phyloP scores from a whole-genome alignment of 2,329 filamentous ascomycete species.

The Phialemoniopsis sp. region DNA sequence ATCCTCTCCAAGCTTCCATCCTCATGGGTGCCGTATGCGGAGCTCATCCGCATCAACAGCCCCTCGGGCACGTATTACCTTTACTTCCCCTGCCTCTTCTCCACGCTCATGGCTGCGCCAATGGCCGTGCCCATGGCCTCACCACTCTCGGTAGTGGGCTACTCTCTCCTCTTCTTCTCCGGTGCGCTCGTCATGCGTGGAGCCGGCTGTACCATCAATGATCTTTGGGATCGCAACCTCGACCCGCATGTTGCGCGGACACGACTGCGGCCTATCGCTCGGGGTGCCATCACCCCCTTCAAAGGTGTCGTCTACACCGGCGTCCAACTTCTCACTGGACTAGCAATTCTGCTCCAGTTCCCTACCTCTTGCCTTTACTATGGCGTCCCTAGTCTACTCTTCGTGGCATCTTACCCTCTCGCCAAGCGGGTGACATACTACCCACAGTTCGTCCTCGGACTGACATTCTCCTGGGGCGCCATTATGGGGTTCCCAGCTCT shows the following conservation, averaged over 20 bases:
- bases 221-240: conserved; percentile 84
- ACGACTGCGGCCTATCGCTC: conserved; percentile 73
- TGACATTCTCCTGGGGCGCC: conserved; percentile 87
- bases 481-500: conserved; percentile 85
- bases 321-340: conserved; percentile 66
- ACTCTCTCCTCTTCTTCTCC: conserved; percentile 65
- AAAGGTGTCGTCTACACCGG: conserved; percentile 73
- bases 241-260: conserved; percentile 78
- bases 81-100: conserved; percentile 82
- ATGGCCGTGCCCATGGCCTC: conserved; percentile 58
- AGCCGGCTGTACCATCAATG: conserved; percentile 84
- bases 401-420: conserved; percentile 75
- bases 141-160: conserved; percentile 59
- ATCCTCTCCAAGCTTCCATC: conserved; percentile 65
- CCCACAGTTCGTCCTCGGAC: conserved; percentile 75
- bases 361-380: conserved; percentile 72
- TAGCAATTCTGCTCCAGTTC: conserved; percentile 73
- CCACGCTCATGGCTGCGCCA: conserved; percentile 74
- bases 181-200: conserved; percentile 84
- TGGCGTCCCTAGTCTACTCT: conserved; percentile 67
- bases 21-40: conserved; percentile 74
- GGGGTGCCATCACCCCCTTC: conserved; percentile 69
- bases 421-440: conserved; percentile 86
- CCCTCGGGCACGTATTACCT: conserved; percentile 81
- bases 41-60: conserved; percentile 77